phyloP scores from a whole-genome alignment of 2,329 filamentous ascomycete species.

The Aspergillus brasiliensis region DNA sequence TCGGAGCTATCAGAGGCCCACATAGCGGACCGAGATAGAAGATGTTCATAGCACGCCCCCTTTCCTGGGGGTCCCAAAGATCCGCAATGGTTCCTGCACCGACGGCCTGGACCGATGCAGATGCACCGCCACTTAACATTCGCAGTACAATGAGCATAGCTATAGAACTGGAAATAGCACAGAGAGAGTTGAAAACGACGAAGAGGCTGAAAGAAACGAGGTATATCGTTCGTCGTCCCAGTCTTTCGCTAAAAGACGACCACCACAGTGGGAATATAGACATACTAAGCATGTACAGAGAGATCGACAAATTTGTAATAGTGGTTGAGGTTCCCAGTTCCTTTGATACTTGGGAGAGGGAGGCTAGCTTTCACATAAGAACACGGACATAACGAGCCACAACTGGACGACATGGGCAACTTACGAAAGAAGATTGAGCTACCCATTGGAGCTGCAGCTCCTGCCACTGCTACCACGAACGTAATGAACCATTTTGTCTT shows the following conservation, averaged over 20 bases:
- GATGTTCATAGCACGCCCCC: slow-evolving; percentile 77
- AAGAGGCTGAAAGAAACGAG: slow-evolving; percentile 73
- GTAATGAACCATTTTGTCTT: slow-evolving; percentile 85
- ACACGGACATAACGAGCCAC: not conserved
- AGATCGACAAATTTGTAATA: slow-evolving; percentile 73
- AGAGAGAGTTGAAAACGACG: slow-evolving; percentile 68
- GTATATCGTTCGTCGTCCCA: slow-evolving; percentile 77
- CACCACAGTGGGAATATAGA: slow-evolving; percentile 85
- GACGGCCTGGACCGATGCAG: slow-evolving; percentile 79
- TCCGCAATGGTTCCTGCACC: slow-evolving; percentile 83
- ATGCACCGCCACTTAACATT: slow-evolving; percentile 71
- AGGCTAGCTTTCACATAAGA: slow-evolving; percentile 53
- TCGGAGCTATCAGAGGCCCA: slow-evolving; percentile 73
- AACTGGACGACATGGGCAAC: slow-evolving; percentile 32
- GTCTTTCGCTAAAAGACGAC: slow-evolving; percentile 74
- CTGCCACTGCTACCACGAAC: slow-evolving; percentile 73
- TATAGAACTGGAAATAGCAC: slow-evolving; percentile 69
- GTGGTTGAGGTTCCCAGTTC: slow-evolving; percentile 66
- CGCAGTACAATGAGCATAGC: slow-evolving; percentile 77
- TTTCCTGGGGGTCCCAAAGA: slow-evolving; percentile 72
- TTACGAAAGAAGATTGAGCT: slow-evolving; percentile 80
- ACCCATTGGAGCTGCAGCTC: slow-evolving; percentile 77
- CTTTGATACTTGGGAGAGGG: slow-evolving; percentile 63
- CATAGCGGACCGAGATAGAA: slow-evolving; percentile 80
- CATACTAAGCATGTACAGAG: slow-evolving; percentile 81